These are phyloP conservation scores for Besnoitia besnoiti DNA, from an alignment of 169 alveolate species.

Conservation along the genomic window DNA sequence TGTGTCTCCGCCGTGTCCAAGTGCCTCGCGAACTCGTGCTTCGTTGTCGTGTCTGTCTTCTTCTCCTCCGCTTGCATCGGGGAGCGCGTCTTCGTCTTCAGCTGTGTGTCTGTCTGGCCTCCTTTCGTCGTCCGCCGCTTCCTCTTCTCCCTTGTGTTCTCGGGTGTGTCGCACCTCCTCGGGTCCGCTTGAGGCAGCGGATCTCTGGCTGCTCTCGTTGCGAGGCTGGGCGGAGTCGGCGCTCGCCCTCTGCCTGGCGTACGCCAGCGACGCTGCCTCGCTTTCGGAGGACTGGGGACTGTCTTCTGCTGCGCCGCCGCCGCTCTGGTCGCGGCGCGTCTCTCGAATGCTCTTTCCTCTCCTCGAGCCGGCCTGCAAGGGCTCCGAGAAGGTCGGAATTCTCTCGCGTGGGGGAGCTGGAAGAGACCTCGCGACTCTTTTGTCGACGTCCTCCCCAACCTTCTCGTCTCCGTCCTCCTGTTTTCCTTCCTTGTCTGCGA, in stretches of 20 bases:
- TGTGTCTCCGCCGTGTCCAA: background rate
- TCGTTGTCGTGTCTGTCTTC: background rate
- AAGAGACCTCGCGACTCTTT: too few species aligned
- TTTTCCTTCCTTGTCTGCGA: background rate
- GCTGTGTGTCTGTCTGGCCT: too few species aligned
- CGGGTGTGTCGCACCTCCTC: too few species aligned
- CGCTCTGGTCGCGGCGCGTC: background rate
- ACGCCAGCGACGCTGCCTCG: background rate
- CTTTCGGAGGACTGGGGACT: background rate
- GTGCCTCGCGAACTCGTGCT: background rate
- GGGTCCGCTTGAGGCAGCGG: too few species aligned
- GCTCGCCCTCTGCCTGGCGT: background rate
- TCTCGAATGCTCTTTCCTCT: too few species aligned
- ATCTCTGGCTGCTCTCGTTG: too few species aligned
- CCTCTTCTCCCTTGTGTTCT: too few species aligned
- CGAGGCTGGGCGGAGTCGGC: background rate
- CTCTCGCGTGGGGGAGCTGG: too few species aligned
- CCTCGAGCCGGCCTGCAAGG: background rate
- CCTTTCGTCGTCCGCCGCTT: too few species aligned
- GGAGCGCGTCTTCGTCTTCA: background rate
- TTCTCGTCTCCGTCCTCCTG: background rate
- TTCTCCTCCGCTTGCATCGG: background rate
- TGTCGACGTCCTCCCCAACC: too few species aligned
- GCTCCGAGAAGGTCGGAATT: background rate
- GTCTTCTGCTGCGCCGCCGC: background rate